These are phyloP conservation scores for Begonia masoniana DNA, from an alignment of 306 rosid species.

Conservation along the genomic window DNA sequence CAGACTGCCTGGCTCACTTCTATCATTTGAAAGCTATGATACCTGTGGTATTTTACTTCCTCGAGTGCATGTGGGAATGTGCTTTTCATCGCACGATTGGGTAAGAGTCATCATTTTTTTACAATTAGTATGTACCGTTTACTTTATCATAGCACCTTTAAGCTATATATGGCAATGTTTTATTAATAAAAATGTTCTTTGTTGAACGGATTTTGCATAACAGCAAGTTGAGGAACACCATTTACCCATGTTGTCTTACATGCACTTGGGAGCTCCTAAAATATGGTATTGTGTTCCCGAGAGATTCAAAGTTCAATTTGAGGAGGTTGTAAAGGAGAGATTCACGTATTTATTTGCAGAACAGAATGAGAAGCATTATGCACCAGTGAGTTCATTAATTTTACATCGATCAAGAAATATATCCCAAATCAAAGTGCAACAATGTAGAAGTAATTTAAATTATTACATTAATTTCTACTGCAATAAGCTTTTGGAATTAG, in stretches of 20 bases:
- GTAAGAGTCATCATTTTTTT: slow-evolving; percentile 27
- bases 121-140: no score
- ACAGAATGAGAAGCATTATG: slow-evolving; percentile 11
- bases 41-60: slow-evolving; percentile 29
- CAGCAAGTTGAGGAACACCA: slow-evolving; percentile 83
- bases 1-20: slow-evolving; percentile 54
- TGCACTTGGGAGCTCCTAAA: slow-evolving; percentile 76
- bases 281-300: slow-evolving; percentile 67
- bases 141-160: no score
- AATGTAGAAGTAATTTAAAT: no score
- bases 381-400: no score
- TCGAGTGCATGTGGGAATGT: slow-evolving; percentile 64
- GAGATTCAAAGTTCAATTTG: slow-evolving; percentile 30
- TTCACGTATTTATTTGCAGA: slow-evolving; percentile 17
- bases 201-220: slow-evolving; percentile 4
- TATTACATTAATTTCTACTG: no score
- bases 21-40: slow-evolving; percentile 57
- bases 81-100: slow-evolving; percentile 63
- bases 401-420: slow-evolving; percentile 4
- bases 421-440: no score
- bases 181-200: slow-evolving; percentile 2
- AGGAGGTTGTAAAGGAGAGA: slow-evolving; percentile 34
- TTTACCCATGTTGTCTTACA: slow-evolving; percentile 47
- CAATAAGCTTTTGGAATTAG: no score
- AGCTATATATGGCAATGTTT: neutral